Conservation (phyloP, 2,329 filamentous ascomycete genomes). For the Paraphaeosphaeria minitans region DNA sequence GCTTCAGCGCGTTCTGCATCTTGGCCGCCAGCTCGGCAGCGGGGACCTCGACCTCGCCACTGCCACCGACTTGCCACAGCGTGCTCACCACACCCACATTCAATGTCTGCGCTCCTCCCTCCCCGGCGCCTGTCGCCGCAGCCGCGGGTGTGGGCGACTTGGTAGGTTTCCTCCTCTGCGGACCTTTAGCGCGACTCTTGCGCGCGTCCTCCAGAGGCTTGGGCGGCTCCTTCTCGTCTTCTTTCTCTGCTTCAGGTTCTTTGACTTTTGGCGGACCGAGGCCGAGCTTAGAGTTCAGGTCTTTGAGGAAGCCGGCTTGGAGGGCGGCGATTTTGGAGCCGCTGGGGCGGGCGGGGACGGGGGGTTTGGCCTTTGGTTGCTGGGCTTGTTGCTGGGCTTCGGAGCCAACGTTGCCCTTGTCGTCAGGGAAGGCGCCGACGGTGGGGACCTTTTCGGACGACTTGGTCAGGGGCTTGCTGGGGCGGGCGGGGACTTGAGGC, state of each 20-base stretch:
- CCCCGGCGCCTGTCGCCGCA: slow-evolving; percentile 47
- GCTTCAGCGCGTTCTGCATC: slow-evolving; percentile 30
- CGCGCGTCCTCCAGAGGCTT: slow-evolving; percentile 84
- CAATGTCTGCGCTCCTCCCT: slow-evolving; percentile 36
- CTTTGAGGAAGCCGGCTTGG: slow-evolving; percentile 89
- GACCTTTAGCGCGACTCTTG: slow-evolving; percentile 87
- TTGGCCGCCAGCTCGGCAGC: slow-evolving; percentile 36
- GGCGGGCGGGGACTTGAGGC: slow-evolving; percentile 66
- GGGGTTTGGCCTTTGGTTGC: slow-evolving; percentile 74
- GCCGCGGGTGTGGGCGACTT: slow-evolving; percentile 60
- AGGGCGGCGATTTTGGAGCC: slow-evolving; percentile 89
- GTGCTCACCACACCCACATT: slow-evolving; percentile 35
- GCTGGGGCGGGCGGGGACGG: slow-evolving; percentile 76
- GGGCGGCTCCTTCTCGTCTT: slow-evolving; percentile 65
- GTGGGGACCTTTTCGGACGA: slow-evolving; percentile 47
- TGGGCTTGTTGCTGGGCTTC: slow-evolving; percentile 36
- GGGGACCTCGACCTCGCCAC: slow-evolving; percentile 41
- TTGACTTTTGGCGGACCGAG: slow-evolving; percentile 85
- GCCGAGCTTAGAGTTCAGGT: slow-evolving; percentile 87
- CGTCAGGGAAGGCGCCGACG: slow-evolving; percentile 15
- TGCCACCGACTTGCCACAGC: slow-evolving; percentile 44
- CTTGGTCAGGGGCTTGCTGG: slow-evolving; percentile 57
- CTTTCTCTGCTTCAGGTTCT: slow-evolving; percentile 64
- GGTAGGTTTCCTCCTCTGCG: slow-evolving; percentile 73
- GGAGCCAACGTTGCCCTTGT: slow-evolving; percentile 31